phyloP scores from a whole-genome alignment of 106 monocot species.

The Posidonia australis region DNA sequence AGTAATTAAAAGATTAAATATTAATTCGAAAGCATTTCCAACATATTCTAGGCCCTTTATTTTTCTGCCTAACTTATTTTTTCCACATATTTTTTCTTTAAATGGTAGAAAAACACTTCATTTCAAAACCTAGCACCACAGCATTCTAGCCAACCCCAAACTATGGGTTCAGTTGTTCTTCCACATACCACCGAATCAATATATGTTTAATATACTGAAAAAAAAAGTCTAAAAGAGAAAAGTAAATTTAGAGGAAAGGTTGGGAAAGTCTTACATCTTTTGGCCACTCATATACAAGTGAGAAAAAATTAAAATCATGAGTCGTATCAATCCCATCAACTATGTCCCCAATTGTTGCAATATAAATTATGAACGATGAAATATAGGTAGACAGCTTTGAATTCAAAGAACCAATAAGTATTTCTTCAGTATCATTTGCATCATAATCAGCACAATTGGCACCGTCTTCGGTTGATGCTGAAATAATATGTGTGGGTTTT shows the following conservation, averaged over 20 bases:
- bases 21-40: too few species aligned
- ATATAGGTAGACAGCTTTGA: conserved; percentile 79
- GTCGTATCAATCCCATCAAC: conserved; percentile 95
- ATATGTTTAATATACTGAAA: conserved; percentile 64
- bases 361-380: conserved; percentile 87
- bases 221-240: neutral
- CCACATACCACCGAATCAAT: conserved; percentile 76
- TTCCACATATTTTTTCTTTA: too few species aligned
- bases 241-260: neutral
- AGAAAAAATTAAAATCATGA: conserved; percentile 98
- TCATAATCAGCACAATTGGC: conserved; percentile 23
- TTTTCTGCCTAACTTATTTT: too few species aligned
- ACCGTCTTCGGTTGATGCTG: conserved; percentile 27
- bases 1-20: too few species aligned
- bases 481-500: conserved; percentile 10
- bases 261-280: conserved; percentile 72
- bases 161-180: conserved; percentile 14
- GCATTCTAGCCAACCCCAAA: too few species aligned
- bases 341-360: conserved; percentile 94
- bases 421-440: conserved; percentile 48
- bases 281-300: conserved; percentile 89
- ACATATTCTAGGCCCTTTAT: too few species aligned
- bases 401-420: conserved; percentile 36
- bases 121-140: too few species aligned
- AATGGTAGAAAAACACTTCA: too few species aligned